Evolutionary conservation across 2,329 filamentous ascomycete species (phyloP).

Genomic region (Fusarium sp.): DNA sequence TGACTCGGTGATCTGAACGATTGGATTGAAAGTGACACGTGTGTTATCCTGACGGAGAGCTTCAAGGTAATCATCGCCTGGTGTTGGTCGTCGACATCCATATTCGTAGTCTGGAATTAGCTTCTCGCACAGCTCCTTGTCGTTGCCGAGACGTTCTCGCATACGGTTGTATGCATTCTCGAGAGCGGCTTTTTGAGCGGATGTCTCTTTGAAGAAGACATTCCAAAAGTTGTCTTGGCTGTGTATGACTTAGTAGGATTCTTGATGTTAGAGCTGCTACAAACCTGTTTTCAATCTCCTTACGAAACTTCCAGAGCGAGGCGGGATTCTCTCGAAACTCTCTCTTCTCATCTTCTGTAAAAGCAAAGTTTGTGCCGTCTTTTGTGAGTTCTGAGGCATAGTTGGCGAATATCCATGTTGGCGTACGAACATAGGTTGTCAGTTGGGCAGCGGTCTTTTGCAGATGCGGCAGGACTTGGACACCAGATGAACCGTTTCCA

Average conservation of each 20-base stretch:
- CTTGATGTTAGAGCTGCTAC: background rate
- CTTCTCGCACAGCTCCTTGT: constrained; percentile 13
- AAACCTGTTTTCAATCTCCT: background rate
- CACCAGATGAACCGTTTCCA: constrained; percentile 61
- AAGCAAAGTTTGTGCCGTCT: background rate
- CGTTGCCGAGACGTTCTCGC: constrained; percentile 6
- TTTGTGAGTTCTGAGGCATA: background rate
- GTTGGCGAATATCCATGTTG: background rate
- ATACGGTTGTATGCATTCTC: constrained; percentile 8
- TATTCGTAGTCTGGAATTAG: constrained; percentile 34
- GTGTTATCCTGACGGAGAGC: constrained; percentile 26
- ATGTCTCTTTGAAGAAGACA: background rate
- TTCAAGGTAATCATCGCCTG: constrained; percentile 41
- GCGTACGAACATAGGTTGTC: background rate
- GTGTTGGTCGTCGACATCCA: constrained; percentile 39
- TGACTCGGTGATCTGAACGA: constrained; percentile 2
- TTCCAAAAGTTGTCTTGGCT: background rate
- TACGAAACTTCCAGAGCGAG: background rate
- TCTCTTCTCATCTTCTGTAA: background rate
- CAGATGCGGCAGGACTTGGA: constrained; percentile 36
- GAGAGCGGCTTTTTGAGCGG: background rate
- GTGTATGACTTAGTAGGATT: background rate
- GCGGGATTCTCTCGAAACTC: background rate
- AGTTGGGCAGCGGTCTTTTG: background rate
- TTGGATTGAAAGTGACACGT: constrained; percentile 1